Base-by-base conservation (phyloP, 2,329 filamentous ascomycete species). In the Dactylonectria macrodidyma region DNA sequence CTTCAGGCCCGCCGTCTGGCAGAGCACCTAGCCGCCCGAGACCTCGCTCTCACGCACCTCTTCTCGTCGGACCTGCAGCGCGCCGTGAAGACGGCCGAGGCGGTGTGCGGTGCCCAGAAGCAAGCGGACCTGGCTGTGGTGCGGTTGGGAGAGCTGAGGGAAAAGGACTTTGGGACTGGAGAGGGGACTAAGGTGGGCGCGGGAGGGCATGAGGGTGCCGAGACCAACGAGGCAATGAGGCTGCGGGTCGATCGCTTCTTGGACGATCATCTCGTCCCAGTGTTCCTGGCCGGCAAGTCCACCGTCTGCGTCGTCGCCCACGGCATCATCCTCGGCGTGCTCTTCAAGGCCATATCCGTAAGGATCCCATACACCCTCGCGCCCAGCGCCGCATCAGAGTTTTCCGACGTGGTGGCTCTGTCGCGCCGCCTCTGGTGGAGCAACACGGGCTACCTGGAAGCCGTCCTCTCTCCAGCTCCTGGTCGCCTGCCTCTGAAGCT, bases 31-130 rank as follows among this genome's bases (percentile, higher is more conserved):
- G 81, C 82, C 1, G 67, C 75, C 33, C 62, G 46, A 19, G 19
- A 19, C 30, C 64, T 68, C 74, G 76, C 19, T 70, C 73, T 93
- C 72, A 87, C 84, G n/a, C 87, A 91, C 68, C 83, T 97, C 67
- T 96, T 94, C 79, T 88, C 93, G 2, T 97, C 95, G 7, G 90
- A 95, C 73, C 86, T 97, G 6, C 89, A 91, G 71, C 89, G 95
- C 64, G 93, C 95, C 0, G 86, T 83, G 54, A 89, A 88, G 73
- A 97, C 94, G 1, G 94, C 93, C 0, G 85, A 89, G 73, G 88
- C 90, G 19, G 84, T 96, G 58, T 84, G 86, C 46, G 82, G 88
- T 38, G 88, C 89, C 26, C 90, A 91, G 77, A 78, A 72, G 66
- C 61, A 71, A 52, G 62, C 56, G 3, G 67, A 69, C 16, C 61